Conservation (phyloP, 495 filamentous ascomycete species). For the Bombardia bombarda region DNA sequence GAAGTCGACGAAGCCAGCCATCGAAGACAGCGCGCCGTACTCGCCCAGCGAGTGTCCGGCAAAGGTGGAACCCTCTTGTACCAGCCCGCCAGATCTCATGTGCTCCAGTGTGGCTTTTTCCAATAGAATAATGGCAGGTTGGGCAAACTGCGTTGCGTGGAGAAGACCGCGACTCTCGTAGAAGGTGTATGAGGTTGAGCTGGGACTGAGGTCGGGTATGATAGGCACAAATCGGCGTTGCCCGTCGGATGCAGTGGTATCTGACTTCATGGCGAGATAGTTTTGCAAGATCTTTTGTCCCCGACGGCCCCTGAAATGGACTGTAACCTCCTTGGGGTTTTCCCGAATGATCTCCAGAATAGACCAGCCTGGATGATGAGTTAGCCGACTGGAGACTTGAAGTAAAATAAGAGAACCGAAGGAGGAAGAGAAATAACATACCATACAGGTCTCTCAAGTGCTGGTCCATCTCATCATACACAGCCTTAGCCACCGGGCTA, state of each 20-base stretch:
- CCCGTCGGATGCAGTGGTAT: conserved; percentile 57
- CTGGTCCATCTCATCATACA: conserved; percentile 70
- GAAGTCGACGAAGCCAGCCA: conserved; percentile 91
- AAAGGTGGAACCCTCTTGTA: conserved; percentile 83
- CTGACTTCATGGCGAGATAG: conserved; percentile 96
- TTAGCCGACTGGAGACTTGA: not conserved
- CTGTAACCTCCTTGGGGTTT: conserved; percentile 88
- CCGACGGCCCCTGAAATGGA: conserved; percentile 85
- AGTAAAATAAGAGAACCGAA: too few species aligned
- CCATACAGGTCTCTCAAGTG: not conserved
- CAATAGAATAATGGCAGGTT: conserved; percentile 88
- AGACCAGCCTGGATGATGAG: conserved; percentile 56
- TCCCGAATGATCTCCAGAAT: conserved; percentile 95
- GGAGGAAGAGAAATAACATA: not conserved
- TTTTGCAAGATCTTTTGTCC: conserved; percentile 89
- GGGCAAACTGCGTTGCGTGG: conserved; percentile 90
- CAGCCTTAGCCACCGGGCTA: conserved; percentile 79
- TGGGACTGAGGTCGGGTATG: conserved; percentile 71
- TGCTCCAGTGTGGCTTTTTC: conserved; percentile 94
- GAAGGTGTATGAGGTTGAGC: conserved; percentile 75
- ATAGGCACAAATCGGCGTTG: conserved; percentile 92
- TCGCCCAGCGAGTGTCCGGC: conserved; percentile 92
- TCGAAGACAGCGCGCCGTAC: conserved; percentile 82
- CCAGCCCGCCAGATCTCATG: conserved; percentile 82
- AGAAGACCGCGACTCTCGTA: conserved; percentile 82